Base-by-base conservation (phyloP, 163 green algal genomes). In the Prototheca wickerhamii region DNA sequence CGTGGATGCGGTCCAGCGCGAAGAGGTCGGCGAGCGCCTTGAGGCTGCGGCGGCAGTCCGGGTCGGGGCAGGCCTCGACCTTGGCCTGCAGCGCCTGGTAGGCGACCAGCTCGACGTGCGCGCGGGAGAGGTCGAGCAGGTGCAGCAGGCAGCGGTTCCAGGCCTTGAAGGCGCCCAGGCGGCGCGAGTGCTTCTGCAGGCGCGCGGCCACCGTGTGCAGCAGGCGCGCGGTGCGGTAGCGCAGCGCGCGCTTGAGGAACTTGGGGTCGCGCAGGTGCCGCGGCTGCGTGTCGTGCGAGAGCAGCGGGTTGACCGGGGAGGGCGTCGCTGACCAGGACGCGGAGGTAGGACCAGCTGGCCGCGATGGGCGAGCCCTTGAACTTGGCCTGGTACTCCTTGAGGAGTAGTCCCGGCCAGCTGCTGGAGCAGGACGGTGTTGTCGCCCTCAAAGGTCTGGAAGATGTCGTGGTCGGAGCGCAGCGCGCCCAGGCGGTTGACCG, bases 131-230 rank as follows among this genome's bases (percentile, higher is more conserved):
- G 3, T 73, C 74, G 54, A 96, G 78, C 67, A 96, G 78, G 81
- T 96, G 89, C 62, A 77, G 81, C 58, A 96, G 78, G 80, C 89
- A 96, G 58, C 82, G 81, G 82, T 91, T 93, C 88, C 88, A 95
- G 17, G 88, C 88, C 30, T 81, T 57, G 65, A 94, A 95, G 37
- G 80, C 66, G n/a, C 86, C 88, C 60, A 86, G 61, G 25, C 74
- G 69, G 4, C 66, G 53, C 4, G 71, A 81, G 74, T 95, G 86
- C 80, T 95, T 95, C 61, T 79, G 79, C 68, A 95, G 84, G n/a
- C 90, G 78, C 43, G 83, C 73, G 33, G 81, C 81, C 54, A 89
- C 76, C 23, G 87, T 96, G 81, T 91, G 90, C 60, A 96, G 84
- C 70, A 95, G 82, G 60, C 86, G 85, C 3, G 80, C 86, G 10